These are phyloP conservation scores for Pyrenula aspistea DNA, from an alignment of 495 filamentous ascomycete genomes.

Conservation along the genomic window DNA sequence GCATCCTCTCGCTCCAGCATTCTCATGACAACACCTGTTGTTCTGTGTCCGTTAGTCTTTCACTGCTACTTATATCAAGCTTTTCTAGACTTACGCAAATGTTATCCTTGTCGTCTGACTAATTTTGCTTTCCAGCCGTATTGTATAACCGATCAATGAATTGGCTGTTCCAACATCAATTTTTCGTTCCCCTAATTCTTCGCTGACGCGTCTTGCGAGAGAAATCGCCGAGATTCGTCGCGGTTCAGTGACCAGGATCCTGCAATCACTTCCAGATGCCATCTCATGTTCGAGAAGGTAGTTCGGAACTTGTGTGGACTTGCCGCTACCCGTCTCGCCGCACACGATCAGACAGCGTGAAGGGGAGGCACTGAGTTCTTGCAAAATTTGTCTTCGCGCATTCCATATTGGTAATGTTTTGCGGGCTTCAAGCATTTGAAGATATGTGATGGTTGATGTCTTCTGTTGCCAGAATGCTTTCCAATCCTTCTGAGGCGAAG, in stretches of 20 bases:
- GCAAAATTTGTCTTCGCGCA: background rate
- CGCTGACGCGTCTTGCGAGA: slow-evolving; percentile 77
- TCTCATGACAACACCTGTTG: slow-evolving; percentile 82
- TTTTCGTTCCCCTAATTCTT: slow-evolving; percentile 81
- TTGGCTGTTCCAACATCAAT: slow-evolving; percentile 67
- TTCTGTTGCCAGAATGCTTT: slow-evolving; percentile 63
- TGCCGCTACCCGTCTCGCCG: slow-evolving; percentile 92
- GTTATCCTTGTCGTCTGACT: slow-evolving; percentile 67
- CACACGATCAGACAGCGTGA: slow-evolving; percentile 83
- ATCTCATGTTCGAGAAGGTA: slow-evolving; percentile 87
- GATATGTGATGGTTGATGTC: slow-evolving; percentile 41
- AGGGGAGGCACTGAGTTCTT: background rate
- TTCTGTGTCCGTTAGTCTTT: slow-evolving; percentile 16
- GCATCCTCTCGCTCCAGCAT: slow-evolving; percentile 87
- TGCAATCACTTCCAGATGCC: slow-evolving; percentile 65
- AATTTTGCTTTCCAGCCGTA: slow-evolving; percentile 81
- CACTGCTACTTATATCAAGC: background rate
- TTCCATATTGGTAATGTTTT: slow-evolving; percentile 21
- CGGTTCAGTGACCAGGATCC: slow-evolving; percentile 93
- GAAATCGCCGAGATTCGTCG: slow-evolving; percentile 93
- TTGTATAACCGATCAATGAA: slow-evolving; percentile 87
- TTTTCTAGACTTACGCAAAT: slow-evolving; percentile 47
- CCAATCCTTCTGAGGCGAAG: slow-evolving; percentile 26
- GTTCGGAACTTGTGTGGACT: slow-evolving; percentile 91
- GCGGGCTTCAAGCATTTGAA: slow-evolving; percentile 61